Conservation (phyloP, 1,284 basidiomycete species). For the Ustilago loliicola region DNA sequence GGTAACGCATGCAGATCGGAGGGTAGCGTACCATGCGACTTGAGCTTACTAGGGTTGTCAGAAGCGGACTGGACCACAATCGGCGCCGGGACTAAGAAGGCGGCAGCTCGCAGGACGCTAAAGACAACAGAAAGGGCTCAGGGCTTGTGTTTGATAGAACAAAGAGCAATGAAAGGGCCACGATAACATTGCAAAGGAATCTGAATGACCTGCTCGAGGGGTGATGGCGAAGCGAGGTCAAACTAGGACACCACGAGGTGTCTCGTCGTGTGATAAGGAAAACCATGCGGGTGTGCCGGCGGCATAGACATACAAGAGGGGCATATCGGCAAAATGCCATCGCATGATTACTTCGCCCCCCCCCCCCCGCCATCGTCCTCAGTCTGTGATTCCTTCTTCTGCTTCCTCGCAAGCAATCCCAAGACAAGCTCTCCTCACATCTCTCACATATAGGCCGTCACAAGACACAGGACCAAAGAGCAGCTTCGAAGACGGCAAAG, state of each 20-base stretch:
- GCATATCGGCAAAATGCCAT: not conserved
- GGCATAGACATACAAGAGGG: not conserved
- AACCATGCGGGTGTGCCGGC: constrained; percentile 9
- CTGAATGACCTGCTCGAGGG: not conserved
- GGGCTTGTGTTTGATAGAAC: not conserved
- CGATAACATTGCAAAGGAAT: not conserved
- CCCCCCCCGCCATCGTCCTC: not conserved
- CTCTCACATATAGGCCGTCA: not conserved
- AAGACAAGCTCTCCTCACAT: not conserved
- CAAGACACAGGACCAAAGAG: not conserved
- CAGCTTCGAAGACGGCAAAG: constrained; percentile 1
- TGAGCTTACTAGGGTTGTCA: not conserved
- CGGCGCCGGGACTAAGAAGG: not conserved
- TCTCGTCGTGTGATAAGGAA: constrained; percentile 6
- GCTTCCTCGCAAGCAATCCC: not conserved
- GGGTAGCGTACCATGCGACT: not conserved
- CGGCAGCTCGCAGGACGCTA: not conserved
- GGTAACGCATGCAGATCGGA: not conserved
- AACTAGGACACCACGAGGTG: constrained; percentile 2
- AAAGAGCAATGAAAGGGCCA: not conserved
- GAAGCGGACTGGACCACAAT: not conserved
- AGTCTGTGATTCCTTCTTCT: not conserved
- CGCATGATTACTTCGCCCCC: not conserved
- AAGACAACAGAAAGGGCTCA: constrained; percentile 2
- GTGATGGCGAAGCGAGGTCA: constrained; percentile 7